These are phyloP conservation scores for Beauveria rudraprayagi DNA, from an alignment of 2,329 filamentous ascomycete genomes.

Conservation along the genomic window DNA sequence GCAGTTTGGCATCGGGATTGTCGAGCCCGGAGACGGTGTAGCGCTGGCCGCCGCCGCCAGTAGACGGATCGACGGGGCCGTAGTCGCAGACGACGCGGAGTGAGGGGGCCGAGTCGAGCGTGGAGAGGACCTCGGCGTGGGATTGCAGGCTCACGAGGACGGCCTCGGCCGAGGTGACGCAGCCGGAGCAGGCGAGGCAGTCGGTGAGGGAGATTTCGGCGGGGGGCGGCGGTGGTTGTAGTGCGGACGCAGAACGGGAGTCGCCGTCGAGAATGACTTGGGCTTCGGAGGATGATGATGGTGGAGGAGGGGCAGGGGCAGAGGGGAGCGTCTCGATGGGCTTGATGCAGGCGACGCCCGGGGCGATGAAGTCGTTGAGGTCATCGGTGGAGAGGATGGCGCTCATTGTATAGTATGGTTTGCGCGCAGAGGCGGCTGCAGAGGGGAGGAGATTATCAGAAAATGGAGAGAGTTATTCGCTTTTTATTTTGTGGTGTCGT, in stretches of 20 bases:
- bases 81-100: slow-evolving; percentile 32
- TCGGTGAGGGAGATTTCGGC: slow-evolving; percentile 95
- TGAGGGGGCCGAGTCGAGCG: slow-evolving; percentile 60
- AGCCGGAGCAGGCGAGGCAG: slow-evolving; percentile 94
- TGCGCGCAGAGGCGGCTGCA: background rate
- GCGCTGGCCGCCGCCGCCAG: slow-evolving; percentile 16
- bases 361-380: slow-evolving; percentile 97
- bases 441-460: no score
- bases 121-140: slow-evolving; percentile 80
- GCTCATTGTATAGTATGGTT: slow-evolving; percentile 48
- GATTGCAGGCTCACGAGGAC: slow-evolving; percentile 94
- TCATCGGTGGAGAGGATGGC: slow-evolving; percentile 96
- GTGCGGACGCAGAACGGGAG: slow-evolving; percentile 39
- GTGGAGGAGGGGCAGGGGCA: slow-evolving; percentile 23
- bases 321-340: slow-evolving; percentile 84
- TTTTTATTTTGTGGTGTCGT: no score
- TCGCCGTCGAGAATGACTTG: slow-evolving; percentile 94
- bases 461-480: no score
- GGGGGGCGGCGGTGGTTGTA: slow-evolving; percentile 47
- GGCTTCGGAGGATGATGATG: slow-evolving; percentile 44
- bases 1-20: slow-evolving; percentile 60
- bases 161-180: slow-evolving; percentile 93
- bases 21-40: slow-evolving; percentile 44
- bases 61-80: slow-evolving; percentile 18
- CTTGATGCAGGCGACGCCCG: slow-evolving; percentile 96